Evolutionary conservation across 345 rosid species (phyloP).

Genomic region (Hypericum perforatum): DNA sequence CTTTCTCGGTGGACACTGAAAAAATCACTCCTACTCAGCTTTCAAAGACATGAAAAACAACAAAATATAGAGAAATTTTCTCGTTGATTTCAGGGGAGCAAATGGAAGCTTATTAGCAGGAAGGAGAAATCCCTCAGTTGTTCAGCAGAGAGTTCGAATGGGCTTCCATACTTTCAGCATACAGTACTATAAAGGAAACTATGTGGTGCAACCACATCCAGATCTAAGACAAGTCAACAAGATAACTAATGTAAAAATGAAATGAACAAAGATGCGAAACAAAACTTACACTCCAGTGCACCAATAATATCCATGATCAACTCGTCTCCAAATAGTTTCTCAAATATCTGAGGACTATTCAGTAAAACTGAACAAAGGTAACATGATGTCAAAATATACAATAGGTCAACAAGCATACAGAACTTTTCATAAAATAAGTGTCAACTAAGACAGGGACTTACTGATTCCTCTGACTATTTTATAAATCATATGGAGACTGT

Average conservation of each 20-base stretch:
- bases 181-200: background rate
- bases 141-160: too few relatives aligned
- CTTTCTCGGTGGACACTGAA: too few relatives aligned
- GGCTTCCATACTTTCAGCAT: too few relatives aligned
- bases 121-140: too few relatives aligned
- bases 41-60: too few relatives aligned
- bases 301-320: conserved; percentile 81
- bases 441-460: conserved; percentile 29
- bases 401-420: conserved; percentile 7
- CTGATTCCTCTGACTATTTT: conserved; percentile 77
- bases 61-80: too few relatives aligned
- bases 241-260: background rate
- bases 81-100: too few relatives aligned
- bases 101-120: too few relatives aligned
- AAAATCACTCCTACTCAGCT: too few relatives aligned
- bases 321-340: conserved; percentile 72
- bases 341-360: conserved; percentile 68
- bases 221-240: background rate
- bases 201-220: conserved; percentile 2
- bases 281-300: conserved; percentile 79
- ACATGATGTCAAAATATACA: conserved; percentile 12
- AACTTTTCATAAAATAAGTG: conserved; percentile 7
- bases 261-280: background rate
- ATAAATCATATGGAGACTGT: conserved; percentile 71
- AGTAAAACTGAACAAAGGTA: conserved; percentile 55